These are phyloP conservation scores for Sarocladium oryzae DNA, from an alignment of 2,329 filamentous ascomycete species.

Conservation along the genomic window DNA sequence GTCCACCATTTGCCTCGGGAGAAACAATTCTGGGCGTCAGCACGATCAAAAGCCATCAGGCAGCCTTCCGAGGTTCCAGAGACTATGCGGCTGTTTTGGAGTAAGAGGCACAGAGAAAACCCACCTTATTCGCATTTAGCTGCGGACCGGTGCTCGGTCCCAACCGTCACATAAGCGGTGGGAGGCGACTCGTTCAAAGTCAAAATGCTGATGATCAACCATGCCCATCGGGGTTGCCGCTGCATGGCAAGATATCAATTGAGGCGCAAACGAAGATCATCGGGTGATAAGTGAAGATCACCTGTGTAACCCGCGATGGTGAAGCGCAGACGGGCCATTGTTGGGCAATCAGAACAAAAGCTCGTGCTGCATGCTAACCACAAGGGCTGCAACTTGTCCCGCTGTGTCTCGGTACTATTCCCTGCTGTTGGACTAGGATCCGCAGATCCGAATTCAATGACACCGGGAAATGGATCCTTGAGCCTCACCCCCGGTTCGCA, in stretches of 20 bases:
- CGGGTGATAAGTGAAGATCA: not conserved
- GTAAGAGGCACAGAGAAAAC: not conserved
- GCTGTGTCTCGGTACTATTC: not conserved
- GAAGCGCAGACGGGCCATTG: too few species aligned
- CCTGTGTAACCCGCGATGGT: too few species aligned
- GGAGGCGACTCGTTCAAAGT: not conserved
- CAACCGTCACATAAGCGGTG: not conserved
- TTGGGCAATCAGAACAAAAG: too few species aligned
- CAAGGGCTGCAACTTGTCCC: too few species aligned
- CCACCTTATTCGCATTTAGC: not conserved
- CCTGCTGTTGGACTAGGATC: not conserved
- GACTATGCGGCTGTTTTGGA: not conserved
- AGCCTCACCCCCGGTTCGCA: not conserved
- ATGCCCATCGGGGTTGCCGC: too few species aligned
- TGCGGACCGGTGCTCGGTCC: not conserved
- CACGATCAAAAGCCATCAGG: too few species aligned
- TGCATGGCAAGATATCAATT: too few species aligned
- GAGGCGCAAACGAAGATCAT: too few species aligned
- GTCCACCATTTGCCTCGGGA: too few species aligned
- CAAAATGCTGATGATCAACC: not conserved
- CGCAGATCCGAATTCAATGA: not conserved
- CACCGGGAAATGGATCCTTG: not conserved
- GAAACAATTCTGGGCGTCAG: too few species aligned
- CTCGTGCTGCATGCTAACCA: too few species aligned
- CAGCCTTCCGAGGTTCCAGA: too few species aligned